phyloP scores from a whole-genome alignment of 441 rosid species.

The Flueggea neowawraea region DNA sequence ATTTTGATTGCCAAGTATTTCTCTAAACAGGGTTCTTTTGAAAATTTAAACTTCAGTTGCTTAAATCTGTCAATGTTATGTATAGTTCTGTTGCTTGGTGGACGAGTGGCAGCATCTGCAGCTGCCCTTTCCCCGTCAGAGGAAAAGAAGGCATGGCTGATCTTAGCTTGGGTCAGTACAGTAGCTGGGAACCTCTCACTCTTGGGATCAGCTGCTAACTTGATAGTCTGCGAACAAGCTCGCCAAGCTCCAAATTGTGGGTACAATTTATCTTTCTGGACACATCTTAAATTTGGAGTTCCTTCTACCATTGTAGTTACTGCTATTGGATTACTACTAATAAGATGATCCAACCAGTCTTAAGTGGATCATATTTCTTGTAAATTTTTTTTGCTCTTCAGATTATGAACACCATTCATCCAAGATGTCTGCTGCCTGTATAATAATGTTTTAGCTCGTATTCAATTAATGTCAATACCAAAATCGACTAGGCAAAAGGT shows the following conservation, averaged over 20 bases:
- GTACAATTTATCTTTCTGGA: slow-evolving; percentile 61
- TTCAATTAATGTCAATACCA: too few species aligned
- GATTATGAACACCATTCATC: too few species aligned
- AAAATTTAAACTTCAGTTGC: too few species aligned
- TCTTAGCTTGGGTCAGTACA: slow-evolving; percentile 82
- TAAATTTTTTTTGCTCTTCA: too few species aligned
- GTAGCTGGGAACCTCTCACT: slow-evolving; percentile 78
- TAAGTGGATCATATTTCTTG: neutral
- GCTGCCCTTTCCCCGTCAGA: slow-evolving; percentile 40
- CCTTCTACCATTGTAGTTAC: slow-evolving; percentile 67
- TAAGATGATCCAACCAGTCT: slow-evolving; percentile 24
- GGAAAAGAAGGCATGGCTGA: slow-evolving; percentile 76
- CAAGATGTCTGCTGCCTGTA: too few species aligned
- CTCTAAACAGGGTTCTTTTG: too few species aligned
- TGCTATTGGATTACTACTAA: slow-evolving; percentile 55
- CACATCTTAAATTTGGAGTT: slow-evolving; percentile 66
- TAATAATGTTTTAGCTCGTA: too few species aligned
- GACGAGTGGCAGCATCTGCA: slow-evolving; percentile 63
- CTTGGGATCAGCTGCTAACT: slow-evolving; percentile 76
- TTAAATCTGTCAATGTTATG: neutral
- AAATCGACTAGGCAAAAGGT: too few species aligned
- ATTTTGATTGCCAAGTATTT: neutral
- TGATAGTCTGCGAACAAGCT: slow-evolving; percentile 93
- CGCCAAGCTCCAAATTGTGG: slow-evolving; percentile 45
- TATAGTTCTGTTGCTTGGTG: slow-evolving; percentile 72